Evolutionary conservation across 305 asterid species (phyloP), one percentile per base, ranked within the genome.

Genomic region (Rubia balearica): DNA sequence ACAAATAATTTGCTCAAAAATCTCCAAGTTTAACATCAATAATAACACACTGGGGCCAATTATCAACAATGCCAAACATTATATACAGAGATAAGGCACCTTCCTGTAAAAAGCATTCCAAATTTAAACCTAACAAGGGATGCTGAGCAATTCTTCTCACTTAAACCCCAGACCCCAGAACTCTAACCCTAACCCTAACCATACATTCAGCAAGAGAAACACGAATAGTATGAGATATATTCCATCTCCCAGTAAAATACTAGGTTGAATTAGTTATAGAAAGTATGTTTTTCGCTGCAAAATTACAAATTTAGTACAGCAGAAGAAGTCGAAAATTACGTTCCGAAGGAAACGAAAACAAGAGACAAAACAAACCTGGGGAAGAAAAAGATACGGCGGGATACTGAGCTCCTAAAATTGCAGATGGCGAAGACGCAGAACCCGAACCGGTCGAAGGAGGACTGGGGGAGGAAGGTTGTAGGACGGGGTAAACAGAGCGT

Each of bases 401-500:
- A 19, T 19, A 8, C 46, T 7, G 53, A 12, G 49, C 43, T 64
- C 36, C 12, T 4, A 0, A 41, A 64, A 3, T 41, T 41, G 68
- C 68, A 38, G 68, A 64, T 9, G 51, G 17, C 67, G 68, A 64
- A 57, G 63, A 57, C 22, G 36, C 63, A 57, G 36, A 57, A 22
- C 24, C 63, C 63, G 6, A 49, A 14, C 7, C 56, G 21, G 21
- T 49, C 6, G 59, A n/a, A 11, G 63, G 6, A 57, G 63, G 3
- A 22, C 5, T 5, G 61, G 33, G 8, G 36, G 63, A 22, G 38
- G 63, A 9, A 57, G 10, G 38, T 13, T 7, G 27, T 30, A 24
- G 27, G 27, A 24, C 0, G 27, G 27, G 27, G 0, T 24, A 24
- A 24, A 24, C 27, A 24, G 27, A 24, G 27, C 27, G 27, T 24